Evolutionary conservation across 495 filamentous ascomycete genomes (phyloP).

Genomic region (Collariella sp.): DNA sequence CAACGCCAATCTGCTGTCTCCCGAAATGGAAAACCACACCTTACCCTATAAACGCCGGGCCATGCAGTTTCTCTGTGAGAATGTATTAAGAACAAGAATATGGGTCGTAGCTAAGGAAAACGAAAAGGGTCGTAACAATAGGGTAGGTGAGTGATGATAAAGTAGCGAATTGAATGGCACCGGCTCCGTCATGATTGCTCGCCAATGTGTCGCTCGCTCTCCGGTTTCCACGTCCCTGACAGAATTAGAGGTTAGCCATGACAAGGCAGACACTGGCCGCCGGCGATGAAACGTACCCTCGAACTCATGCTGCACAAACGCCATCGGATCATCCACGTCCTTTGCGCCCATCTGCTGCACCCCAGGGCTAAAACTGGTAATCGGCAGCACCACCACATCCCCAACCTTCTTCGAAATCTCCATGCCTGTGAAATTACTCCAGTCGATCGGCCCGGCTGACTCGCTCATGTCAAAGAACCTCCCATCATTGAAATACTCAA

Average conservation of each 20-base stretch:
- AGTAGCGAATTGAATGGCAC: no score
- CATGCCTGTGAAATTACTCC: conserved; percentile 83
- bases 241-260: not conserved
- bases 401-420: conserved; percentile 74
- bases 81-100: no score
- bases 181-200: conserved; percentile 11
- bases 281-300: conserved; percentile 58
- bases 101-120: no score
- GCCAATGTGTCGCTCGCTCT: conserved; percentile 54
- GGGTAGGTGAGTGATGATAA: no score
- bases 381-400: conserved; percentile 87
- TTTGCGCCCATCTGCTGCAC: conserved; percentile 90
- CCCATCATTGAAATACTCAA: conserved; percentile 86
- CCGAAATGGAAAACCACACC: no score
- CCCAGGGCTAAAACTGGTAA: conserved; percentile 94
- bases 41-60: no score
- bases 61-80: no score
- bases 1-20: no score
- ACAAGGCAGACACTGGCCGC: no score
- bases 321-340: conserved; percentile 88
- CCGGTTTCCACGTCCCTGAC: conserved; percentile 73
- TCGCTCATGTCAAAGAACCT: conserved; percentile 76
- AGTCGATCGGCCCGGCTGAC: conserved; percentile 68
- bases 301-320: conserved; percentile 95
- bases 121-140: no score